Percentiles rank a stretch among this genome's conserved stretches.
These are phyloP conservation scores for Didymella pomorum DNA, from an alignment of 2,329 filamentous ascomycete species.

Conservation along the genomic window DNA sequence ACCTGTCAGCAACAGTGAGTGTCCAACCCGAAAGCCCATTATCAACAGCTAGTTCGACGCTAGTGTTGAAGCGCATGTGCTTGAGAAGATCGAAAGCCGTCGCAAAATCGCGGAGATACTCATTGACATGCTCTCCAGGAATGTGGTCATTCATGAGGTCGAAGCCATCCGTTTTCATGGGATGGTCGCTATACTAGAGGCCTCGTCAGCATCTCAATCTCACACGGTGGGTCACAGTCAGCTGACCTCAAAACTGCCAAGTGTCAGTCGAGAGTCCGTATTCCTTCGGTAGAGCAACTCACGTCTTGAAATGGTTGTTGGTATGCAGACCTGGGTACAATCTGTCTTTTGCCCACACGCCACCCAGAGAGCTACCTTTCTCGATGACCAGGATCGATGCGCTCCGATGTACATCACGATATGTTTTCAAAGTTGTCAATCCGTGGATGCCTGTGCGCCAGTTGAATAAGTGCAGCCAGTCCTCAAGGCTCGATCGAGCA, in stretches of 20 bases:
- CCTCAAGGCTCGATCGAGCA: not conserved
- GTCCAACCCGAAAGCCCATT: slow-evolving; percentile 36
- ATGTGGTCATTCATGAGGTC: slow-evolving; percentile 63
- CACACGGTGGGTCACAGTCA: not conserved
- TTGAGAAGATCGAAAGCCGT: slow-evolving; percentile 57
- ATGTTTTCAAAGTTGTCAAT: slow-evolving; percentile 59
- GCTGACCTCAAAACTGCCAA: slow-evolving; percentile 26
- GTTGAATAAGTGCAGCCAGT: not conserved
- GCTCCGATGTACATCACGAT: slow-evolving; percentile 54
- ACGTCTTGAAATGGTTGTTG: slow-evolving; percentile 55
- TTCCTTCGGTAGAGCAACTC: slow-evolving; percentile 20
- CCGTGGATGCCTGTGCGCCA: slow-evolving; percentile 49
- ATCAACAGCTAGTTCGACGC: slow-evolving; percentile 59
- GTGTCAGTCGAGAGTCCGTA: not conserved
- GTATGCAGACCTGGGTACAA: slow-evolving; percentile 56
- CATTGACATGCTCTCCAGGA: slow-evolving; percentile 64
- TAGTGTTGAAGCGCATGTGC: slow-evolving; percentile 61
- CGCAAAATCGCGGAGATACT: slow-evolving; percentile 60
- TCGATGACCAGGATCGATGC: slow-evolving; percentile 57
- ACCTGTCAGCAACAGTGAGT: slow-evolving; percentile 20
- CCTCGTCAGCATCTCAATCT: not conserved
- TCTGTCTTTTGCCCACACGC: slow-evolving; percentile 54
- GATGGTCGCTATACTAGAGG: slow-evolving; percentile 49
- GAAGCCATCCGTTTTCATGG: slow-evolving; percentile 40
- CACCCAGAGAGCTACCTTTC: slow-evolving; percentile 50